phyloP scores from a whole-genome alignment of 2,329 filamentous ascomycete genomes.

The Penicillium capsulatum region DNA sequence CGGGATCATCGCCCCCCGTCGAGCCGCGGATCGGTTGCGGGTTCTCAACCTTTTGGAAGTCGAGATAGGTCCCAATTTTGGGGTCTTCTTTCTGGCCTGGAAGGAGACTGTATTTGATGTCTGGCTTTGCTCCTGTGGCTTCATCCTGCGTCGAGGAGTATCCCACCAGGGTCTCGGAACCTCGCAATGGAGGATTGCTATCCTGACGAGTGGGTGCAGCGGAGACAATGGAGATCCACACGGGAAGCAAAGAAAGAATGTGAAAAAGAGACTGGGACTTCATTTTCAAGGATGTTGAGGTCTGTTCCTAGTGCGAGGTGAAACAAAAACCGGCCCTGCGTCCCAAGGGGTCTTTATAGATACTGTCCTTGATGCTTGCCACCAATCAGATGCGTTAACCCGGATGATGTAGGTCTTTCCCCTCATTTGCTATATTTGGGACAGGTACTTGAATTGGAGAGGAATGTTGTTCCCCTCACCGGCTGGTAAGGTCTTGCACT shows the following conservation, averaged over 20 bases:
- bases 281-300: neutral
- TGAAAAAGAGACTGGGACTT: neutral
- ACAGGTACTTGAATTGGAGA: too few species aligned
- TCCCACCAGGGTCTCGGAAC: constrained; percentile 33
- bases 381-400: too few species aligned
- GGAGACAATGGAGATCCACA: constrained; percentile 17
- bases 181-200: constrained; percentile 28
- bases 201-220: constrained; percentile 19
- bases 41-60: constrained; percentile 50
- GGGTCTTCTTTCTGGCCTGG: constrained; percentile 50
- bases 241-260: constrained; percentile 4
- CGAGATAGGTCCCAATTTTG: constrained; percentile 50
- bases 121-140: constrained; percentile 34
- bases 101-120: constrained; percentile 43
- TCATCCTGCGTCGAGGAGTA: constrained; percentile 38
- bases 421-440: too few species aligned
- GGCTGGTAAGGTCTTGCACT: too few species aligned
- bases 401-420: too few species aligned
- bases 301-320: neutral
- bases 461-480: too few species aligned
- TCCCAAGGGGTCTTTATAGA: too few species aligned
- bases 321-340: neutral
- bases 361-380: too few species aligned
- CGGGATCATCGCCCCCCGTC: constrained; percentile 50
- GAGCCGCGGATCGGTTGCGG: constrained; percentile 56